Evolutionary conservation across 2,329 filamentous ascomycete species (phyloP).

Genomic region (Pyrenochaeta sp.): DNA sequence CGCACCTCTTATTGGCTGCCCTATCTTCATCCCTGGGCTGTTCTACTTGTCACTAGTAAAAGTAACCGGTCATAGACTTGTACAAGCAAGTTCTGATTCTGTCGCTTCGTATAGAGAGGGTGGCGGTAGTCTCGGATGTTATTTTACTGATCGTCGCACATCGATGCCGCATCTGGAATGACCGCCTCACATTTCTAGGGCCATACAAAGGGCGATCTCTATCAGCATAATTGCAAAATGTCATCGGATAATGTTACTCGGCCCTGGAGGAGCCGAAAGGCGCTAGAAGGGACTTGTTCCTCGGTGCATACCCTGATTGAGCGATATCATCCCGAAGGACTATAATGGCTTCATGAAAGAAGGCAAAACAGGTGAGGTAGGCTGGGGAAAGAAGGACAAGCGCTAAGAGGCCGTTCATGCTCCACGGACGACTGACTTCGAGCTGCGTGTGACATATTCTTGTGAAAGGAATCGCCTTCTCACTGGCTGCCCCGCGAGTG

Average conservation of each 20-base stretch:
- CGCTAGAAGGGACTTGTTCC: neutral
- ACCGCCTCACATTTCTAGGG: neutral
- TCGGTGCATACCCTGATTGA: neutral
- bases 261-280: no score
- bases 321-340: neutral
- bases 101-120: neutral
- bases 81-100: neutral
- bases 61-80: neutral
- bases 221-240: neutral
- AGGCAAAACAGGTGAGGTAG: neutral
- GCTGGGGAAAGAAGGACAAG: neutral
- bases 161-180: neutral
- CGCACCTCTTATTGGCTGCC: neutral
- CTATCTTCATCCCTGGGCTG: neutral
- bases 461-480: neutral
- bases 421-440: neutral
- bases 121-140: neutral
- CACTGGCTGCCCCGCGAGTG: neutral
- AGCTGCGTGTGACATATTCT: neutral
- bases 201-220: neutral
- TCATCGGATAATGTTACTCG: neutral
- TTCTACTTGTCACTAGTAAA: neutral
- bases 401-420: neutral
- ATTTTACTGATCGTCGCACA: neutral
- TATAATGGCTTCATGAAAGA: neutral